A percentile compares a stretch with the other conserved stretches of the same genome.
Evolutionary conservation across 371 early-diverging fungal species (phyloP).

Genomic region (Mortierella sp.): DNA sequence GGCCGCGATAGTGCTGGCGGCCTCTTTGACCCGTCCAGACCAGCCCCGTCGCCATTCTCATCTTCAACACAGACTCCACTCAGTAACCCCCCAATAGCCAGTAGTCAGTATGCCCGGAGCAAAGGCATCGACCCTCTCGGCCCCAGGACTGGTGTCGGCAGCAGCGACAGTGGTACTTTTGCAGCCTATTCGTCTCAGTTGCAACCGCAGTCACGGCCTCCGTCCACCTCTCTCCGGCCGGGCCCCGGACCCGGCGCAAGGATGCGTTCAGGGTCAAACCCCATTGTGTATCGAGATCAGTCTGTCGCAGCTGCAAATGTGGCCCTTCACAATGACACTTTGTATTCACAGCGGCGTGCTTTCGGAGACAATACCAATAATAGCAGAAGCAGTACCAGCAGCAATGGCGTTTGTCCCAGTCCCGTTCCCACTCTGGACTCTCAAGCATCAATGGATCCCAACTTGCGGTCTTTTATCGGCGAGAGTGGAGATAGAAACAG

Average conservation of each 20-base stretch:
- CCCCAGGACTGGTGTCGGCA: conserved; percentile 1
- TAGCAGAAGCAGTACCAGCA: conserved; percentile 12
- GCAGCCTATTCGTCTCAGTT: conserved; percentile 13
- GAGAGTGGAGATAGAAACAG: conserved; percentile 12
- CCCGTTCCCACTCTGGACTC: not conserved
- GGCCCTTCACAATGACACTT: not conserved
- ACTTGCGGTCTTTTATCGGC: conserved; percentile 5
- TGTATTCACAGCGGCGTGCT: conserved; percentile 14
- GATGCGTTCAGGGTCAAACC: conserved; percentile 41
- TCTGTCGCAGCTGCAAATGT: conserved; percentile 4
- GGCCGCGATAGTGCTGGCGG: conserved; percentile 6
- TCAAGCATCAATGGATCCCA: not conserved
- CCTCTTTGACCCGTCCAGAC: conserved; percentile 6
- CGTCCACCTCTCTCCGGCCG: conserved; percentile 10
- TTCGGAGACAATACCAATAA: conserved; percentile 6
- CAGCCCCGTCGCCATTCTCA: conserved; percentile 7
- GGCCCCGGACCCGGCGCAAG: conserved; percentile 15
- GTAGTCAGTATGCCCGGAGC: conserved; percentile 2
- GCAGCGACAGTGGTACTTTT: conserved; percentile 1
- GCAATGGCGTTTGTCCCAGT: not conserved
- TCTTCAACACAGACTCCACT: not conserved
- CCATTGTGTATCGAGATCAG: conserved; percentile 14
- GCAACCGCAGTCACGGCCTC: conserved; percentile 37
- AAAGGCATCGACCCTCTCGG: conserved; percentile 1
- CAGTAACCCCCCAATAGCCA: not conserved